Percentiles rank a stretch among this genome's conserved stretches.
These are phyloP conservation scores for Abortiporus biennis DNA, from an alignment of 1,284 basidiomycete genomes.

Conservation along the genomic window DNA sequence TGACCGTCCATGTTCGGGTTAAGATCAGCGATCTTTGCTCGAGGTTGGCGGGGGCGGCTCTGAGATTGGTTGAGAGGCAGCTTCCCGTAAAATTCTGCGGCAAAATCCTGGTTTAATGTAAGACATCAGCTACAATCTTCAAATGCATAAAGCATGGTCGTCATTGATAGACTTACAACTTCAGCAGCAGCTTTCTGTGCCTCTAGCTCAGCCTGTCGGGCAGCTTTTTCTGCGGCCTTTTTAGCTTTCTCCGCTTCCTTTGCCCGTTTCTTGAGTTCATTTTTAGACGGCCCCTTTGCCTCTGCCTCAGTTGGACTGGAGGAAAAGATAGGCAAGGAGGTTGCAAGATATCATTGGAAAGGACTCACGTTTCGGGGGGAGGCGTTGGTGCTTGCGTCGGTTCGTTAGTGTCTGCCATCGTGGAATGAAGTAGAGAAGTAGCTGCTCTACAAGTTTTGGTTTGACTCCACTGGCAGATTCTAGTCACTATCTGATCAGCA, in stretches of 20 bases:
- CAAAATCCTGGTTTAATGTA: slow-evolving; percentile 66
- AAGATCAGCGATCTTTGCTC: slow-evolving; percentile 62
- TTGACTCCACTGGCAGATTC: not conserved
- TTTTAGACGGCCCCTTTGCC: slow-evolving; percentile 63
- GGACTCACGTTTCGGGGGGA: slow-evolving; percentile 13
- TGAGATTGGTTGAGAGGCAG: slow-evolving; percentile 93
- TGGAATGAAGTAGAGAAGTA: slow-evolving; percentile 7
- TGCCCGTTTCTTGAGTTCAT: slow-evolving; percentile 88
- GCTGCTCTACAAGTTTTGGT: not conserved
- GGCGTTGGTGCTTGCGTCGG: slow-evolving; percentile 11
- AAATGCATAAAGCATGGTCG: not conserved
- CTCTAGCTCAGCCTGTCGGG: slow-evolving; percentile 74
- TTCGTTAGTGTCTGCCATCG: slow-evolving; percentile 17
- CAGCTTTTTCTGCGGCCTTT: slow-evolving; percentile 82
- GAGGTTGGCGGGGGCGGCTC: slow-evolving; percentile 47
- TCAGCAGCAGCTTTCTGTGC: slow-evolving; percentile 71
- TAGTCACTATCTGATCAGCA: slow-evolving; percentile 5
- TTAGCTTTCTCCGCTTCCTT: slow-evolving; percentile 92
- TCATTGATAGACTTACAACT: slow-evolving; percentile 39
- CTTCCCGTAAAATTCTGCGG: slow-evolving; percentile 84
- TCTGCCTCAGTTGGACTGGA: slow-evolving; percentile 30
- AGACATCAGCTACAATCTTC: not conserved
- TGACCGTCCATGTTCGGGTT: slow-evolving; percentile 70
- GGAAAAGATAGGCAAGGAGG: too few species aligned
- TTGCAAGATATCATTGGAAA: too few species aligned